phyloP scores from a whole-genome alignment of 164 flowering plant species.

The Magnolia changhungtana region DNA sequence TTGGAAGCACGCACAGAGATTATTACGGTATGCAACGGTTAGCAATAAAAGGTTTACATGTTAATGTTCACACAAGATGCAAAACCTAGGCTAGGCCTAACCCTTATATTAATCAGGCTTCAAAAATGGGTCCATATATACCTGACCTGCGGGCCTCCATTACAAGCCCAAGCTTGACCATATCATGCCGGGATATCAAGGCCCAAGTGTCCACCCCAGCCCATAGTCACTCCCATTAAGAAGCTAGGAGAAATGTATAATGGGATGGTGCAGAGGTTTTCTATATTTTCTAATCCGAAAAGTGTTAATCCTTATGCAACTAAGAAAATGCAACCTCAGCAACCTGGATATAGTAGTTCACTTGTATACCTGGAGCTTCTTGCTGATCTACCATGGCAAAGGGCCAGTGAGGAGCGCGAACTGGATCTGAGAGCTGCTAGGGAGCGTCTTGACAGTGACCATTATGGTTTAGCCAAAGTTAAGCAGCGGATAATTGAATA shows the following conservation, averaged over 20 bases:
- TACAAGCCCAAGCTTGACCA: not conserved
- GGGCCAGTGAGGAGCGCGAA: too few species aligned
- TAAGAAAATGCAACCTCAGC: too few species aligned
- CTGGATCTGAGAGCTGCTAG: too few species aligned
- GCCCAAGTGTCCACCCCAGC: too few species aligned
- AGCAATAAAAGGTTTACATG: not conserved
- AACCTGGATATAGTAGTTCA: too few species aligned
- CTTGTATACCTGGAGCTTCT: too few species aligned
- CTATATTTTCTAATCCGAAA: conserved; percentile 5
- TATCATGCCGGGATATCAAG: too few species aligned
- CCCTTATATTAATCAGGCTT: not conserved
- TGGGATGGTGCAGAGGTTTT: not conserved
- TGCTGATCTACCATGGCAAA: too few species aligned
- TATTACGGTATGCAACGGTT: conserved; percentile 55
- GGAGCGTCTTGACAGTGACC: too few species aligned
- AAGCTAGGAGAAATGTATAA: not conserved
- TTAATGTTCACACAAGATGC: not conserved
- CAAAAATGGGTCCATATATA: not conserved
- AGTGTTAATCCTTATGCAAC: conserved; percentile 24
- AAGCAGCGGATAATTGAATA: too few species aligned
- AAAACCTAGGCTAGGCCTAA: not conserved
- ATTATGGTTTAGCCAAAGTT: too few species aligned
- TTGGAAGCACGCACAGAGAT: conserved; percentile 98
- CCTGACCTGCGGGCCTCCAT: not conserved
- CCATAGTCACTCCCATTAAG: not conserved